Evolutionary conservation across 2,329 filamentous ascomycete species (phyloP).

Genomic region (Scedosporium dehoogii): DNA sequence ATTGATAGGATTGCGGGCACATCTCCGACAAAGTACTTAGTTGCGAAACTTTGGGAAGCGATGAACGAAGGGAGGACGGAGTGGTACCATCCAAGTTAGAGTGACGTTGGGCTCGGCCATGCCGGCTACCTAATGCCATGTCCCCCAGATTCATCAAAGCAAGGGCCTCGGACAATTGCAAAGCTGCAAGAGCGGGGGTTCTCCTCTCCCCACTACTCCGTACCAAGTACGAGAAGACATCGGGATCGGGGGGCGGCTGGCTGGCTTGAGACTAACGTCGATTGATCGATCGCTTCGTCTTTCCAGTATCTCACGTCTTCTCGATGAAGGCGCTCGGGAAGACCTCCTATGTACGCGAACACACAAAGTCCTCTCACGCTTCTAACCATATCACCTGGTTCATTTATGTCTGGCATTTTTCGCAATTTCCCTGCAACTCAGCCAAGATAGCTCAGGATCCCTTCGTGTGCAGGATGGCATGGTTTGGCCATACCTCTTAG

Average conservation of each 20-base stretch:
- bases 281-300: too few species aligned
- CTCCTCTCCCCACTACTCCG: not conserved
- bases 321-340: not conserved
- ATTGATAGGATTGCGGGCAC: not conserved
- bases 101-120: not conserved
- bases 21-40: not conserved
- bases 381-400: not conserved
- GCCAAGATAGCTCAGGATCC: not conserved
- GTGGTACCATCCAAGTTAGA: not conserved
- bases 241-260: too few species aligned
- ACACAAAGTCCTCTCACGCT: not conserved
- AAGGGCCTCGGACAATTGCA: not conserved
- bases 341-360: not conserved
- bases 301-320: not conserved
- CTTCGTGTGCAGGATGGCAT: not conserved
- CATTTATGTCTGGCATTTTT: not conserved
- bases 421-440: not conserved
- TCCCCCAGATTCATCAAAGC: not conserved
- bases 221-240: not conserved
- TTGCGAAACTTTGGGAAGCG: not conserved
- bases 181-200: not conserved
- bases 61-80: not conserved
- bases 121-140: not conserved
- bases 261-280: too few species aligned
- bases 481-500: not conserved